Conservation (phyloP, 192 early-diverging fungal species). For the Umbelopsis vinacea region DNA sequence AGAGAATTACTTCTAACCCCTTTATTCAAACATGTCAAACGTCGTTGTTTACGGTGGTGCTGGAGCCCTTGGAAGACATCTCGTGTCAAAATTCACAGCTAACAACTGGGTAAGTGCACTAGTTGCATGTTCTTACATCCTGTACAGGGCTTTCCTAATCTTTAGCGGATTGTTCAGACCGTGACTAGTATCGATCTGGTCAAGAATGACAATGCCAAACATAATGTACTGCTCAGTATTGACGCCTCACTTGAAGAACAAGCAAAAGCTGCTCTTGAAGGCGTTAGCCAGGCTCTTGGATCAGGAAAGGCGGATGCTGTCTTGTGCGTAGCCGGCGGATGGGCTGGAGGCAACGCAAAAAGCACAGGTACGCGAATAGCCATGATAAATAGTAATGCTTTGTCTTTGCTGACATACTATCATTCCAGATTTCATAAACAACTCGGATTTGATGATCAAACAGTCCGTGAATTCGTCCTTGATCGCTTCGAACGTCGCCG, state of each 20-base stretch:
- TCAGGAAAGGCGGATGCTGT: constrained; percentile 75
- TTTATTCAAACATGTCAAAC: constrained; percentile 49
- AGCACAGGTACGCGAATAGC: constrained; percentile 49
- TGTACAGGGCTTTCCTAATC: not conserved
- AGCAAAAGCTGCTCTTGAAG: constrained; percentile 57
- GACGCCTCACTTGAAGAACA: constrained; percentile 58
- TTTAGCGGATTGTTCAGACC: constrained; percentile 40
- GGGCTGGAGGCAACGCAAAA: constrained; percentile 88
- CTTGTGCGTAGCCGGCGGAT: constrained; percentile 94
- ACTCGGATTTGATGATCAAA: constrained; percentile 75
- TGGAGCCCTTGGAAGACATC: constrained; percentile 83
- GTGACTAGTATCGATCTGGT: constrained; percentile 82
- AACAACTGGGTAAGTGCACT: constrained; percentile 69
- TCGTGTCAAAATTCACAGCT: constrained; percentile 74
- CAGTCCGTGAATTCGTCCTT: constrained; percentile 85
- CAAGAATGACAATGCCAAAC: constrained; percentile 72
- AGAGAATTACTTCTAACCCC: not conserved
- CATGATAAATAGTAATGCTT: not conserved
- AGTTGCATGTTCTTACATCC: not conserved
- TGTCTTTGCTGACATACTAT: not conserved
- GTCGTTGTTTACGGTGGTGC: constrained; percentile 90
- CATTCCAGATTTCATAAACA: constrained; percentile 64
- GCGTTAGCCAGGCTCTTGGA: constrained; percentile 40
- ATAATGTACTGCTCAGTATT: constrained; percentile 67
- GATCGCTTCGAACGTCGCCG: constrained; percentile 83